These are phyloP conservation scores for Dryas integrifolia DNA, from an alignment of 331 rosid genomes.

Conservation along the genomic window DNA sequence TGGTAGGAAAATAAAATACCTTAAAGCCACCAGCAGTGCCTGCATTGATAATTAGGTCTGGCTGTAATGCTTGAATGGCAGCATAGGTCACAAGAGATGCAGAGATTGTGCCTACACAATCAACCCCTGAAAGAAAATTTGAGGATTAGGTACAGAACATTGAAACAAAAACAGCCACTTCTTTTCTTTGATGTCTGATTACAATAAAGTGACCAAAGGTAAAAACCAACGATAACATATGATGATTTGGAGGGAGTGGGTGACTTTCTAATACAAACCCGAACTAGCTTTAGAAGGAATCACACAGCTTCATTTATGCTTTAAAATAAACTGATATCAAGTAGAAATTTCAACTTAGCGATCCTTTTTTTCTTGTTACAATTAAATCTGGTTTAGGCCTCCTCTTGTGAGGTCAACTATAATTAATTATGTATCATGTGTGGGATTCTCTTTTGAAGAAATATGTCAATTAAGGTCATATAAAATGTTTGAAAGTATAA, in stretches of 20 bases:
- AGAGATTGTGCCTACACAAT: conserved; percentile 83
- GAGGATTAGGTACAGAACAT: conserved; percentile 20
- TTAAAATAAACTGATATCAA: background rate
- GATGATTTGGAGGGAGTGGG: background rate
- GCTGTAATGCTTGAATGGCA: conserved; percentile 72
- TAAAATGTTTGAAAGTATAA: background rate
- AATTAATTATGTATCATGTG: background rate
- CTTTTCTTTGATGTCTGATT: background rate
- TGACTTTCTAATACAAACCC: background rate
- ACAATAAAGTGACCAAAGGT: background rate
- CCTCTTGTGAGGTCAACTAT: background rate
- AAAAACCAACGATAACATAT: background rate
- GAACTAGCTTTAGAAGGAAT: background rate
- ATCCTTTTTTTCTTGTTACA: too few species aligned
- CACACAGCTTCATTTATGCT: background rate
- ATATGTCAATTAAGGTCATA: background rate
- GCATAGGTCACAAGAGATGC: conserved; percentile 88
- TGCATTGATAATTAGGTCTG: conserved; percentile 88
- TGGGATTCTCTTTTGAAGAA: background rate
- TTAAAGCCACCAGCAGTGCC: conserved; percentile 98
- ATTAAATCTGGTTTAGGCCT: too few species aligned
- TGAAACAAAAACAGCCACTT: conserved; percentile 15
- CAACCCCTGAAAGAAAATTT: conserved; percentile 72
- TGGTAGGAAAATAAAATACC: conserved; percentile 34
- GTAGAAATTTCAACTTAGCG: background rate